These are phyloP conservation scores for Acacia concinna DNA, from an alignment of 331 rosid genomes.

Conservation along the genomic window DNA sequence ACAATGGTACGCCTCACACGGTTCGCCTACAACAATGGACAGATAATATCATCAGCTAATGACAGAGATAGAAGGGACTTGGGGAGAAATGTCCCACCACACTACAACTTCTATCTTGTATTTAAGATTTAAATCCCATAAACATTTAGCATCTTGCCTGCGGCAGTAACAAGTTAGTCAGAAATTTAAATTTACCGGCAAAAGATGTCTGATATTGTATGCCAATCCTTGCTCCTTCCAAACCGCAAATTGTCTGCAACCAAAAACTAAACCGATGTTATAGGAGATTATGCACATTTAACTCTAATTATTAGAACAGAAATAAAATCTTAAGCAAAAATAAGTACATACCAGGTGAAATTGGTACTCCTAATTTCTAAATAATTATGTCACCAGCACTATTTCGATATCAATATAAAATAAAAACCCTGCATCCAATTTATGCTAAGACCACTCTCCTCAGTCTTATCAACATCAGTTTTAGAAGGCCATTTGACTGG, in stretches of 20 bases:
- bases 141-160: neutral
- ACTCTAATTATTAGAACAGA: conserved; percentile 11
- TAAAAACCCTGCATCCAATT: neutral
- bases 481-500: neutral
- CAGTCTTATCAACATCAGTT: neutral
- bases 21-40: conserved; percentile 62
- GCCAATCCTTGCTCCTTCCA: conserved; percentile 95
- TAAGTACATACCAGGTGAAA: conserved; percentile 6
- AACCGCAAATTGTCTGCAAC: conserved; percentile 79
- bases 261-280: conserved; percentile 24
- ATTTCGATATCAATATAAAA: neutral
- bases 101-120: conserved; percentile 26
- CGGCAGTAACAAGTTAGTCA: neutral
- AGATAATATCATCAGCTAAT: conserved; percentile 27
- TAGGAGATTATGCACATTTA: conserved; percentile 11
- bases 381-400: neutral
- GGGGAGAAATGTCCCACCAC: conserved; percentile 23
- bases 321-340: neutral
- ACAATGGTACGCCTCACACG: conserved; percentile 81
- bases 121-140: conserved; percentile 7
- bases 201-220: conserved; percentile 85
- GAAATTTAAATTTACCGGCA: conserved; percentile 67
- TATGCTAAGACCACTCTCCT: neutral
- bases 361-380: neutral
- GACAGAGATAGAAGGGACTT: conserved; percentile 21